A percentile compares a stretch with the other conserved stretches of the same genome.
These are phyloP conservation scores for Pseudocercospora eumusae DNA, from an alignment of 2,329 filamentous ascomycete genomes.

Conservation along the genomic window DNA sequence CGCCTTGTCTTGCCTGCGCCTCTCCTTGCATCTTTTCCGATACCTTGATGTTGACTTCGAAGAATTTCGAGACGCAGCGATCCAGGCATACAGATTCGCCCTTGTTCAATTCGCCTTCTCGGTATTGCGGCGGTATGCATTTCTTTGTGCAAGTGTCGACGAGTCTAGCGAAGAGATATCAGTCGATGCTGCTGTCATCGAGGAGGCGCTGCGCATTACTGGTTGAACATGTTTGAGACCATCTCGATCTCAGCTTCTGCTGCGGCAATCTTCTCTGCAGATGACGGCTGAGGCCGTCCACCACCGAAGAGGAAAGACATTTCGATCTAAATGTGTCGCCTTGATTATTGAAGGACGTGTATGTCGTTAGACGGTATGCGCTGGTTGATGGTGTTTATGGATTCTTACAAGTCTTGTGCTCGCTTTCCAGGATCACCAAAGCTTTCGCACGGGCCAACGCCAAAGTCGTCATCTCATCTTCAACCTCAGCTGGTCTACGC, in stretches of 20 bases:
- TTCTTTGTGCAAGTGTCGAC: conserved; percentile 89
- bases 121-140: conserved; percentile 89
- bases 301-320: conserved; percentile 75
- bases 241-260: conserved; percentile 98
- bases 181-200: conserved; percentile 13
- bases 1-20: conserved; percentile 66
- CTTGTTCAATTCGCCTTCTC: conserved; percentile 96
- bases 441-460: neutral
- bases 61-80: conserved; percentile 96
- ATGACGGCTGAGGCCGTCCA: conserved; percentile 77
- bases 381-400: conserved; percentile 8
- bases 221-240: conserved; percentile 96
- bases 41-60: conserved; percentile 97
- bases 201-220: conserved; percentile 59
- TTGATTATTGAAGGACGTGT: neutral
- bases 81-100: conserved; percentile 98
- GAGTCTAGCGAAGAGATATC: conserved; percentile 48
- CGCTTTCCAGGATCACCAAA: conserved; percentile 3
- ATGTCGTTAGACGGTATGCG: conserved; percentile 4
- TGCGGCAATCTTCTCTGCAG: conserved; percentile 94
- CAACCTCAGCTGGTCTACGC: too few relatives aligned
- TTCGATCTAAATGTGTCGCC: neutral
- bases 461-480: neutral
- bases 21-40: conserved; percentile 94
- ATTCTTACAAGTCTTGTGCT: conserved; percentile 7